Conservation (phyloP, 2,329 filamentous ascomycete genomes). For the Capronia coronata region DNA sequence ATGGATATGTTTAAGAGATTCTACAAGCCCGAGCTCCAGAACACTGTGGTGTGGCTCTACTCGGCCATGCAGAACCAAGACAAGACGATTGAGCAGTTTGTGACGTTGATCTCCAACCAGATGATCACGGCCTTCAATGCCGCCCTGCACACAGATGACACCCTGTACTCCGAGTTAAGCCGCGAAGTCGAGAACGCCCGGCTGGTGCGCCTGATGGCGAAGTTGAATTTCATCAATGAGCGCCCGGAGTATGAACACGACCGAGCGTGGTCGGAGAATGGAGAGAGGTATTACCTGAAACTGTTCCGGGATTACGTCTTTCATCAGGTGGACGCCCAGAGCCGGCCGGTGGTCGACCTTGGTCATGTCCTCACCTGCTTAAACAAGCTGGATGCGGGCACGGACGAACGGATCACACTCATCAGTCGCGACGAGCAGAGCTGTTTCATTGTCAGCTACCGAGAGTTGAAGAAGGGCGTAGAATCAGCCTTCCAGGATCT, state of each 20-base stretch:
- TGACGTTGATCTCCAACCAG: conserved; percentile 70
- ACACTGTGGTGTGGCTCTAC: conserved; percentile 76
- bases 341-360: conserved; percentile 75
- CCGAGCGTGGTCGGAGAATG: conserved; percentile 79
- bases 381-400: conserved; percentile 87
- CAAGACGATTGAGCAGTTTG: conserved; percentile 66
- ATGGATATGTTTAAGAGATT: conserved; percentile 69
- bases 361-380: conserved; percentile 80
- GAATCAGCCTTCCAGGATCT: conserved; percentile 58
- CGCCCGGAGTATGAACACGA: conserved; percentile 77
- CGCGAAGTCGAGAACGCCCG: conserved; percentile 87
- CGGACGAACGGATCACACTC: conserved; percentile 76
- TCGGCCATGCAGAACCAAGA: conserved; percentile 60
- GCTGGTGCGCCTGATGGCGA: conserved; percentile 70
- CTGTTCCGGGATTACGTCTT: conserved; percentile 96
- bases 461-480: conserved; percentile 67
- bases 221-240: conserved; percentile 83
- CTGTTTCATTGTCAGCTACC: conserved; percentile 80
- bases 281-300: conserved; percentile 86
- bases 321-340: conserved; percentile 83
- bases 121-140: conserved; percentile 70
- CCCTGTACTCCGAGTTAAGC: conserved; percentile 62
- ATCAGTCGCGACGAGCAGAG: conserved; percentile 87
- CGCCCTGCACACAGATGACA: conserved; percentile 71
- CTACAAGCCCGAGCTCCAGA: conserved; percentile 72